phyloP scores from a whole-genome alignment of 2,329 filamentous ascomycete genomes.

The Diaporthe nobilis region DNA sequence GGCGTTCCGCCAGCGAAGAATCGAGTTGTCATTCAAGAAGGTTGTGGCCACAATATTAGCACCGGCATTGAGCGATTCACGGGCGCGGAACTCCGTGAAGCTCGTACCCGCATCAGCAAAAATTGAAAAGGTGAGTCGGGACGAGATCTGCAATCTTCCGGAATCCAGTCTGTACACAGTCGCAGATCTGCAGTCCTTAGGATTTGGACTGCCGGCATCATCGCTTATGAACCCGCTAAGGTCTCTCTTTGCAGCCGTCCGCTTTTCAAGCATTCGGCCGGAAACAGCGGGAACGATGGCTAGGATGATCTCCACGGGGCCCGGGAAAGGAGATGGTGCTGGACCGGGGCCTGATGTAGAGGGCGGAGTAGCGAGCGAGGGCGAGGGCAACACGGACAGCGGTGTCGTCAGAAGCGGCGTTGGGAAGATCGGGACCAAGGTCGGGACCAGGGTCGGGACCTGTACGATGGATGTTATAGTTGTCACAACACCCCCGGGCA shows the following conservation, averaged over 20 bases:
- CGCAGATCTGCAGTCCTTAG: constrained; percentile 3
- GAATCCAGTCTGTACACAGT: constrained; percentile 1
- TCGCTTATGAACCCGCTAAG: constrained; percentile 1
- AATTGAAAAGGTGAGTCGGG: neutral
- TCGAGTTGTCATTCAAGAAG: neutral
- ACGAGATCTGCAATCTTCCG: neutral
- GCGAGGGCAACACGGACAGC: neutral
- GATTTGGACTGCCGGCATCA: neutral
- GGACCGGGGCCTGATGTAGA: neutral
- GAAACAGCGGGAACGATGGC: neutral
- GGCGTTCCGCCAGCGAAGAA: neutral
- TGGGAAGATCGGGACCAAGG: neutral
- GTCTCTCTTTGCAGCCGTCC: neutral
- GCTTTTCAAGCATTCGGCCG: neutral
- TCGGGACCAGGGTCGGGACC: neutral
- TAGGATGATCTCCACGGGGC: neutral
- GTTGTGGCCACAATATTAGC: neutral
- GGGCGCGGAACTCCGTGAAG: constrained; percentile 2
- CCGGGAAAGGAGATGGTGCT: neutral
- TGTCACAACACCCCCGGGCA: neutral
- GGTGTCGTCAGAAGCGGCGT: neutral
- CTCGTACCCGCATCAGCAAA: constrained; percentile 1
- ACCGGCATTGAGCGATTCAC: neutral
- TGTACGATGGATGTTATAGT: constrained; percentile 8
- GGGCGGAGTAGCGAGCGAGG: neutral